Conservation (phyloP, 2,329 filamentous ascomycete species). For the Amylocarpus encephaloides region DNA sequence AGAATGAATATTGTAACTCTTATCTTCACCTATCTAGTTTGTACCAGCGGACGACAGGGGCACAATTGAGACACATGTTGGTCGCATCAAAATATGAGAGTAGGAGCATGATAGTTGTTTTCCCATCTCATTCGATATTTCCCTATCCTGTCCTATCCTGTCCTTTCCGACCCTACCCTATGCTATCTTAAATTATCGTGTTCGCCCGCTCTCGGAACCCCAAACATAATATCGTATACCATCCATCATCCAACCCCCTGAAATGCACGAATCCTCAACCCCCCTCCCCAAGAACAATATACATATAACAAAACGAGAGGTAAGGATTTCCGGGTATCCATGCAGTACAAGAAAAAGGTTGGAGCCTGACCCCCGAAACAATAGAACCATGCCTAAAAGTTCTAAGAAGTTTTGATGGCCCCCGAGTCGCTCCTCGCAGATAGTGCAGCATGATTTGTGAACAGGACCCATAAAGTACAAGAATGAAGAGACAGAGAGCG, state of each 20-base stretch:
- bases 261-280: no score
- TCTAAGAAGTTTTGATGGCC: no score
- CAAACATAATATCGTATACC: no score
- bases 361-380: no score
- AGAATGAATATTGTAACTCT: no score
- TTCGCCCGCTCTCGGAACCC: not conserved
- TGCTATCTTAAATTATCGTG: not conserved
- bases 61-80: no score
- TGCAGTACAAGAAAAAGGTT: not conserved
- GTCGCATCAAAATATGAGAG: not conserved
- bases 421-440: no score
- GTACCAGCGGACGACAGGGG: no score
- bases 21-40: no score
- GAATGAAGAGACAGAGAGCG: not conserved
- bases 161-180: not conserved
- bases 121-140: not conserved
- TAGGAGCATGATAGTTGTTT: not conserved
- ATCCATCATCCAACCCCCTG: no score
- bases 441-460: not conserved
- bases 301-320: not conserved
- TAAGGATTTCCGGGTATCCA: not conserved
- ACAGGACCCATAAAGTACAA: not conserved
- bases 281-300: no score
- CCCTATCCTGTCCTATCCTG: not conserved
- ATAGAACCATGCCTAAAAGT: no score